phyloP scores from a whole-genome alignment of 768 basidiomycete genomes.

The Amanita polypyramis region DNA sequence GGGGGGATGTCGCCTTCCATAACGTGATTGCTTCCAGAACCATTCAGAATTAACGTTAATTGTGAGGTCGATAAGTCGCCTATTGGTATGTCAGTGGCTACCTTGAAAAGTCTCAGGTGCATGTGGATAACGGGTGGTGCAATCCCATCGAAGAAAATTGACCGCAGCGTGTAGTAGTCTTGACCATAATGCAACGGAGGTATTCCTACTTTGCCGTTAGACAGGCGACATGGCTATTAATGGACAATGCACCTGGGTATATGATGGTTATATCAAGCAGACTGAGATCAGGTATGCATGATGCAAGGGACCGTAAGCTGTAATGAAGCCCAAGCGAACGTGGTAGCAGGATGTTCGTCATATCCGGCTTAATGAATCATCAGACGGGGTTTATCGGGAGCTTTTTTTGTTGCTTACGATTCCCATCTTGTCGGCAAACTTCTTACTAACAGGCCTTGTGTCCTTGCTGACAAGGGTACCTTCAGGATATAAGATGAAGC shows the following conservation, averaged over 20 bases:
- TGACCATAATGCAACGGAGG: conserved; percentile 78
- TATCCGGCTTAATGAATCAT: conserved; percentile 49
- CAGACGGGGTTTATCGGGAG: background rate
- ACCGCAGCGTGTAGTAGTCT: conserved; percentile 80
- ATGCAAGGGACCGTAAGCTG: conserved; percentile 69
- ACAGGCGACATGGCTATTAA: conserved; percentile 2
- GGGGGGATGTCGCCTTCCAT: conserved; percentile 42
- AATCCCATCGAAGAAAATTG: conserved; percentile 73
- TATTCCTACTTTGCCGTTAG: conserved; percentile 38
- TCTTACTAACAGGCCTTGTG: conserved; percentile 77
- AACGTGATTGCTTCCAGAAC: conserved; percentile 17
- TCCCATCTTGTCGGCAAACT: conserved; percentile 81
- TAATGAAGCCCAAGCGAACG: conserved; percentile 88
- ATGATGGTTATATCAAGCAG: conserved; percentile 87
- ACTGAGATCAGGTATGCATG: conserved; percentile 66
- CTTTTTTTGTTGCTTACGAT: conserved; percentile 54
- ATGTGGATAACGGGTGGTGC: conserved; percentile 83
- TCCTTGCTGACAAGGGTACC: conserved; percentile 87
- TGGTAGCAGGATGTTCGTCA: conserved; percentile 75
- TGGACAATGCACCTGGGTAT: conserved; percentile 63
- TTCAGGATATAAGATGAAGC: conserved; percentile 88
- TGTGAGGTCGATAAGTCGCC: conserved; percentile 39
- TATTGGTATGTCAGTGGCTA: conserved; percentile 56
- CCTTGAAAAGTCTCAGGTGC: conserved; percentile 74
- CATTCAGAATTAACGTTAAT: conserved; percentile 19